Percentiles rank a stretch among this genome's conserved stretches.
Conservation (phyloP, 176 grass and related monocot species). For the Sorghum bicolor region Sorghum_bicolor_NCBIv3 NC_012872.2:8517001-8517500, state of each 20-base stretch:
- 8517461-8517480: slow-evolving; percentile 98
- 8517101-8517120: slow-evolving; percentile 3
- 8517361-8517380: slow-evolving; percentile 54
- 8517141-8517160: slow-evolving; percentile 34
- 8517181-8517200: background rate
- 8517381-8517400: slow-evolving; percentile 96
- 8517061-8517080: slow-evolving; percentile 11
- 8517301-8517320: slow-evolving; percentile 99
- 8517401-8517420: slow-evolving; percentile 91
- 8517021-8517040: background rate
- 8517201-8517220: slow-evolving; percentile 97
- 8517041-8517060: background rate
- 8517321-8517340: background rate
- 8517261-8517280: slow-evolving; percentile 94
- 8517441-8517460: slow-evolving; percentile 91
- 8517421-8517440: slow-evolving; percentile 82
- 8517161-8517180: background rate
- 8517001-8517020: slow-evolving; percentile 17
- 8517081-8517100: slow-evolving; percentile 30
- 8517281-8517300: slow-evolving; percentile 60
- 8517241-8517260: slow-evolving; percentile 24
- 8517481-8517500: slow-evolving; percentile 82
- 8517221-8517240: slow-evolving; percentile 99
- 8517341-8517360: background rate
- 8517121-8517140: slow-evolving; percentile 16